Conservation (phyloP, 2,329 filamentous ascomycete genomes). For the Aspergillus neoniger region DNA sequence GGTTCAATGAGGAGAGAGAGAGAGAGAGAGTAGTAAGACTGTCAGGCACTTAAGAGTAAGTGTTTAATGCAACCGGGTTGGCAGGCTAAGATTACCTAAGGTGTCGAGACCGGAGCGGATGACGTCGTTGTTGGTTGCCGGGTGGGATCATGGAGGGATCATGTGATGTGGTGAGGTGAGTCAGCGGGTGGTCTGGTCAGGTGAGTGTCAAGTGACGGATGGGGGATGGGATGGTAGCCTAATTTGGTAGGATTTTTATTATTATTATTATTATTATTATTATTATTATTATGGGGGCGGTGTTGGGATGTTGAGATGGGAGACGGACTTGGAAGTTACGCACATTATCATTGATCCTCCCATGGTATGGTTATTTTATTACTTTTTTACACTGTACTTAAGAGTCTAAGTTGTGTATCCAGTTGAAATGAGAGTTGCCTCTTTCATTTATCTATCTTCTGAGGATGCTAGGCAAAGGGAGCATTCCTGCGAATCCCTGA, state of each 20-base stretch:
- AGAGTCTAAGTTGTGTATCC: no score
- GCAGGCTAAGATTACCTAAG: conserved; percentile 1
- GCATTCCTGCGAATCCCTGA: neutral
- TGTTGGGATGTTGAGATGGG: neutral
- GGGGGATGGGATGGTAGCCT: neutral
- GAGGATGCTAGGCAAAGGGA: neutral
- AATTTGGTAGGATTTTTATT: neutral
- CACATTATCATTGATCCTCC: neutral
- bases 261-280: no score
- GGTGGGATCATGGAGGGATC: neutral
- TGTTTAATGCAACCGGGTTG: neutral
- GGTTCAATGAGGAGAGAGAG: neutral
- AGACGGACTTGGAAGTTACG: neutral
- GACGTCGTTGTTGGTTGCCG: neutral
- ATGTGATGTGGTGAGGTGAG: conserved; percentile 6
- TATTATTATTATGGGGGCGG: neutral
- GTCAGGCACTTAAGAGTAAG: conserved; percentile 6
- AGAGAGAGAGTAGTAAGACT: neutral
- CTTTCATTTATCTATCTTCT: no score
- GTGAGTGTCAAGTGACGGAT: neutral
- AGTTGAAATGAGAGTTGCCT: no score
- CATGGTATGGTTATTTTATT: neutral
- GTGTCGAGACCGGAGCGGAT: neutral
- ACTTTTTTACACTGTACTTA: neutral
- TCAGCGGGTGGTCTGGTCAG: neutral